A percentile compares a stretch with the other conserved stretches of the same genome.
These are phyloP conservation scores for Salinomyces thailandicus DNA, from an alignment of 2,329 filamentous ascomycete species.

Conservation along the genomic window DNA sequence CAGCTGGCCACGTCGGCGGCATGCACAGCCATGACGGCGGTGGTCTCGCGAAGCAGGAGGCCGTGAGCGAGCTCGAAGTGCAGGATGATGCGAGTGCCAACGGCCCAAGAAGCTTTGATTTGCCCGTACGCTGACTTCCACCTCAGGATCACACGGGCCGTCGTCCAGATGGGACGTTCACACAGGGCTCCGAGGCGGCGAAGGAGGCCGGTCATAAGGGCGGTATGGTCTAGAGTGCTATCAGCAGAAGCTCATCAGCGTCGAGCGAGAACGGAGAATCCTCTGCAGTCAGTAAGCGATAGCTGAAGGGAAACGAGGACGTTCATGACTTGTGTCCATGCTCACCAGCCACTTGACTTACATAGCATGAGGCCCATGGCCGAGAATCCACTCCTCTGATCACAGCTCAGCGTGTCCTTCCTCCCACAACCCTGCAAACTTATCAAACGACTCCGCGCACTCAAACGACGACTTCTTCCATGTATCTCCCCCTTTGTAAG, in stretches of 20 bases:
- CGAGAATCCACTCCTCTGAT: neutral
- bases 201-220: neutral
- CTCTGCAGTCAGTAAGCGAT: no score
- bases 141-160: neutral
- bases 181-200: neutral
- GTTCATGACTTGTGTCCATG: neutral
- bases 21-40: conserved; percentile 9
- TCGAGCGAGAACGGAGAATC: no score
- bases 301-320: no score
- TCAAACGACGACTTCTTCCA: conserved; percentile 10
- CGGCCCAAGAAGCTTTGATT: neutral
- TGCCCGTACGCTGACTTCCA: neutral
- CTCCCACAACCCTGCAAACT: conserved; percentile 1
- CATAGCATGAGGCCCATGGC: neutral
- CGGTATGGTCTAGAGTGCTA: neutral
- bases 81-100: neutral
- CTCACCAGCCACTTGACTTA: neutral
- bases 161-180: neutral
- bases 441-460: conserved; percentile 11
- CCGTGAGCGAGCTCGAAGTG: conserved; percentile 2
- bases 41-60: conserved; percentile 6
- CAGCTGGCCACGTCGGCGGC: conserved; percentile 20
- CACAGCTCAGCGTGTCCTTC: conserved; percentile 7
- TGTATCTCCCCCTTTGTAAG: conserved; percentile 12
- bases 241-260: neutral